Evolutionary conservation across 768 basidiomycete species (phyloP), one percentile per base, ranked within the genome.

Genomic region (Hysterangium stoloniferum): DNA sequence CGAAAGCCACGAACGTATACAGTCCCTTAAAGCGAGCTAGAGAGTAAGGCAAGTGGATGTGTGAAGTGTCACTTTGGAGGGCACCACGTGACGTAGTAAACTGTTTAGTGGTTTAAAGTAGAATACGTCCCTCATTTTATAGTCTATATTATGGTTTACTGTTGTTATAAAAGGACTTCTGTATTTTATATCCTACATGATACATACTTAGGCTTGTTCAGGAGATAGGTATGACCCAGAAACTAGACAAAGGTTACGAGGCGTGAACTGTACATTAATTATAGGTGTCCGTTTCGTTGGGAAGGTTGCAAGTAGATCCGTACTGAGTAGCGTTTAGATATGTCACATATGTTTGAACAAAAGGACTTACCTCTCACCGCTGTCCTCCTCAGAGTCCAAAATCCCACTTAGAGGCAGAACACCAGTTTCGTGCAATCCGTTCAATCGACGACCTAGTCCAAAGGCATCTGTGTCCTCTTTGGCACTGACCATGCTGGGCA

Each of bases 201-300:
- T n/a, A n/a, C n/a, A n/a, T n/a, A n/a, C n/a, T 35, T 53, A 80
- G 64, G 77, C 70, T 45, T 68, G 62, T 52, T 84, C 84, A 0
- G 79, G 72, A 19, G 84, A 69, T 35, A 80, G 68, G 62, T 82
- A 85, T 36, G 73, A 74, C 4, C 95, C 95, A 15, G 86, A 85
- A 38, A 86, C 89, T 50, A 98, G 68, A 65, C 91, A 94, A 29
- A 99, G 75, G 66, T 99, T 99, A 12, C 95, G 79, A 25, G 92
- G 80, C 7, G 96, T 98, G 61, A 98, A 96, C 57, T 96, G 90
- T 8, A 93, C 83, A 60, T 94, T 86, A 22, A 80, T 79, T 57
- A 98, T 78, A 1, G 96, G 94, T 24, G 96, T 98, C 48, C 93
- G 78, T 71, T 98, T 99, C 27, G 96, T 99, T 6, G 88, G 87